These are phyloP conservation scores for Ophiobolus disseminans DNA, from an alignment of 2,329 filamentous ascomycete species.

Conservation along the genomic window DNA sequence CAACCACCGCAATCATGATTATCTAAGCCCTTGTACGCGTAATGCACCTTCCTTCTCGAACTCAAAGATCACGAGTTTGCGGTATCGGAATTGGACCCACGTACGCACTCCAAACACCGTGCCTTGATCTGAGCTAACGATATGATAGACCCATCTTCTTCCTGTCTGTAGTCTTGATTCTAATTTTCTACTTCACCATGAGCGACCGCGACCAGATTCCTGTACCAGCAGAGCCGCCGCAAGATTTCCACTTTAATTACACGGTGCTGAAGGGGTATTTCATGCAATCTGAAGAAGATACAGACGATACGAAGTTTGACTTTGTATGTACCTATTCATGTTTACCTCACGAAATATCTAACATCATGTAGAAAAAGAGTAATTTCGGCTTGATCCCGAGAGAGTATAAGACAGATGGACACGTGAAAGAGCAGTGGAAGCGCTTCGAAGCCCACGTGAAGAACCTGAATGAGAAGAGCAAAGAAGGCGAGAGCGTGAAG, in stretches of 20 bases:
- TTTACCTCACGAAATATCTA: neutral
- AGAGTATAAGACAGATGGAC: constrained; percentile 59
- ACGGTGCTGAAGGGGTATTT: constrained; percentile 68
- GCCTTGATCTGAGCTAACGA: neutral
- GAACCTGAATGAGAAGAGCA: constrained; percentile 56
- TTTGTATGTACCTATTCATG: constrained; percentile 57
- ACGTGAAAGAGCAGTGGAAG: constrained; percentile 60
- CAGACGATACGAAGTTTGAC: constrained; percentile 65
- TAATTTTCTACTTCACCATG: constrained; percentile 16
- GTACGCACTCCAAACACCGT: neutral
- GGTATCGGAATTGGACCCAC: constrained; percentile 11
- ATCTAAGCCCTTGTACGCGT: neutral
- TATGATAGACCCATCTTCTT: constrained; percentile 22
- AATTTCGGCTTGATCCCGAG: constrained; percentile 73
- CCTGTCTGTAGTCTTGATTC: constrained; percentile 10
- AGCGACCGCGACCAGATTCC: constrained; percentile 1
- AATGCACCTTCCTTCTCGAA: constrained; percentile 11
- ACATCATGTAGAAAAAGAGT: constrained; percentile 55
- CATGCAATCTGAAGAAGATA: constrained; percentile 66
- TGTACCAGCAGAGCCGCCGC: constrained; percentile 6
- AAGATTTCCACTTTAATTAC: constrained; percentile 60
- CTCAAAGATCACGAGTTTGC: constrained; percentile 5
- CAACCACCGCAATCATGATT: constrained; percentile 8
- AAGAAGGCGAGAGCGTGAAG: constrained; percentile 64
- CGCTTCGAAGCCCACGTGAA: constrained; percentile 65